phyloP scores from a whole-genome alignment of 169 alveolate genomes.

The Eimeria brunetti region DNA sequence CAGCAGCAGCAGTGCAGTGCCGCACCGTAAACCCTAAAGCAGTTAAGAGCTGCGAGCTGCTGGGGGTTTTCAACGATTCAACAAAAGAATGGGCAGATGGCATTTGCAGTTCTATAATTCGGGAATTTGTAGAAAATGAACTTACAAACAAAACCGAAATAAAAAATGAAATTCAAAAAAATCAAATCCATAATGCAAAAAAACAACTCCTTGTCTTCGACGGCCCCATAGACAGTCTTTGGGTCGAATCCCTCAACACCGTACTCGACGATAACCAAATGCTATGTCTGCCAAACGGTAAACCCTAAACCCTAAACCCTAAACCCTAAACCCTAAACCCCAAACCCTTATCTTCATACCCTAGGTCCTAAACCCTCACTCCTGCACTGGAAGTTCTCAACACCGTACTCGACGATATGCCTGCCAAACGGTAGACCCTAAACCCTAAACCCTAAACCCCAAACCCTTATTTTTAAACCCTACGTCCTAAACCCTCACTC shows the following conservation, averaged over 20 bases:
- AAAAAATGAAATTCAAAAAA: constrained; percentile 86
- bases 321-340: not conserved
- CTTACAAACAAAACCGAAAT: not conserved
- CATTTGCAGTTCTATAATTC: constrained; percentile 93
- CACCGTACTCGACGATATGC: too few relatives aligned
- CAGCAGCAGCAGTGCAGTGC: constrained; percentile 82
- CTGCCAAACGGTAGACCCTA: too few relatives aligned
- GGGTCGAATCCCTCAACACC: constrained; percentile 98
- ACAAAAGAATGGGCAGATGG: constrained; percentile 98
- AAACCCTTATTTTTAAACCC: too few relatives aligned
- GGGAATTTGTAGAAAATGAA: constrained; percentile 89
- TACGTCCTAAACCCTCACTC: too few relatives aligned
- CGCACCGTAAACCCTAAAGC: constrained; percentile 97
- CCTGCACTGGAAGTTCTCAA: too few relatives aligned
- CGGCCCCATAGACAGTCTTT: constrained; percentile 98
- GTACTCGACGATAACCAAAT: constrained; percentile 98
- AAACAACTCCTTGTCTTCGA: constrained; percentile 94
- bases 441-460: too few relatives aligned
- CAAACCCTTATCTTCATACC: not conserved
- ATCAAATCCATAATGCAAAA: constrained; percentile 90
- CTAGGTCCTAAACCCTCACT: not conserved
- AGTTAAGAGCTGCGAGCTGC: constrained; percentile 96
- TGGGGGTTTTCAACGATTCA: constrained; percentile 95
- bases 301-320: not conserved
- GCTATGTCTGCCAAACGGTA: constrained; percentile 95